Evolutionary conservation across 768 basidiomycete species (phyloP).

Genomic region (Amylocystis lapponica): DNA sequence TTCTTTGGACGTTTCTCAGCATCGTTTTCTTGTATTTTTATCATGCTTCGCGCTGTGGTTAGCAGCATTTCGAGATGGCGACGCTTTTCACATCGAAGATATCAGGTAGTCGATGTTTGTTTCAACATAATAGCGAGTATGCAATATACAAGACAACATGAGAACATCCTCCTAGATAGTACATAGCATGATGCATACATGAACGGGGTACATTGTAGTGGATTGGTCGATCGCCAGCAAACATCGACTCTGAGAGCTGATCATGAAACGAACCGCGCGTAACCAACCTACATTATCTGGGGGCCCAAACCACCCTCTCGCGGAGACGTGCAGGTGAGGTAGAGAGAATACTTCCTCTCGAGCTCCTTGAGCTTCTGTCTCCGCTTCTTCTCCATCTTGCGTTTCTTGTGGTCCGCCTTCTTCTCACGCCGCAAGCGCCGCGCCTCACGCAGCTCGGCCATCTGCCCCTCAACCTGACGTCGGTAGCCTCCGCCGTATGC

Average conservation of each 20-base stretch:
- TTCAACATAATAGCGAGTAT: background rate
- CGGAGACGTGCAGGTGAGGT: constrained; percentile 29
- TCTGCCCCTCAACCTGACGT: constrained; percentile 28
- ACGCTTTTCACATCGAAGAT: background rate
- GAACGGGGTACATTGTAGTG: background rate
- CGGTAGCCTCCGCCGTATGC: constrained; percentile 37
- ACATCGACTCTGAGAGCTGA: background rate
- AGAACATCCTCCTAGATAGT: background rate
- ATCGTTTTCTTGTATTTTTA: background rate
- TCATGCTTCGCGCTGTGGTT: background rate
- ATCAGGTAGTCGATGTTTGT: background rate
- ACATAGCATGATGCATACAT: background rate
- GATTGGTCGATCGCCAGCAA: background rate
- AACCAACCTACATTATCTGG: constrained; percentile 6
- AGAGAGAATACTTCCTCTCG: constrained; percentile 60
- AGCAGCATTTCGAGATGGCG: too few species aligned
- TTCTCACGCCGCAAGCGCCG: constrained; percentile 46
- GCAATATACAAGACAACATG: background rate
- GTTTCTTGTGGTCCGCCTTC: constrained; percentile 54
- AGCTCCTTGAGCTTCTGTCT: constrained; percentile 52
- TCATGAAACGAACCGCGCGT: too few species aligned
- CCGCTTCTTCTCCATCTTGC: constrained; percentile 58
- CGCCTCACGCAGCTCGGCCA: constrained; percentile 42
- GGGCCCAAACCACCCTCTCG: constrained; percentile 15
- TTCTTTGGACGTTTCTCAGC: too few species aligned